Base-by-base conservation (phyloP, 2,329 filamentous ascomycete genomes). In the Stenocarpella maydis region DNA sequence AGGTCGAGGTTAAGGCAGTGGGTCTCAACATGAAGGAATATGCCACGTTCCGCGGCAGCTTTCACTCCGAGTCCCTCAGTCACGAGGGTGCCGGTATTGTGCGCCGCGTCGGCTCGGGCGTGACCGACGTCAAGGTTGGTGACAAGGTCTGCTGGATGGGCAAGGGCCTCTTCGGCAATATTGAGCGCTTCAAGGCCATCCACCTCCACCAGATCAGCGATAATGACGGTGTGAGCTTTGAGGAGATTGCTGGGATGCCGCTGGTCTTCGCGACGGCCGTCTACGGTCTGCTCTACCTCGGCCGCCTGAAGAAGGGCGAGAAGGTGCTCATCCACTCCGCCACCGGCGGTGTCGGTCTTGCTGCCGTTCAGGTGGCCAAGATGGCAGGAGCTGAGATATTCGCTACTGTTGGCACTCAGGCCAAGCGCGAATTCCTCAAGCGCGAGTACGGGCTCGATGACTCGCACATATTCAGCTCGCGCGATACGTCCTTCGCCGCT, bases 1-100 rank as follows among this genome's bases (percentile, higher is more conserved):
- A 68, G 10, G 21, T 67, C 2, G 12, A 37, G 24, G 39, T 60
- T 26, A 26, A 74, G 50, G 78, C 79, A 0, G 73, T 74, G 24
- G 80, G 80, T n/a, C 60, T 82, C n/a, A 82, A 81, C 70, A 47
- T 47, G 43, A 64, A 64, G 28, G 60, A 64, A 8, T 45, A 50
- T 2, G 47, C 47, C 15, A 31, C 60, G 1, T 14, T 64, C 8
- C n/a, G 17, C 3, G 60, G 60, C 17, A 21, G 43, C 10, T 28
- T 64, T 8, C 43, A 64, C 45, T 47, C 45, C 5, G 12, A 64
- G n/a, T n/a, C 43, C 12, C 26, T 65, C 68, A 19, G 65, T 68
- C n/a, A 74, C 26, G 9, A 52, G 74, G 72, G 75, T 71, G 12
- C 71, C 73, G 49, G 75, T 76, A 53, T 72, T 72, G 28, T 69